Conservation (phyloP, 2,329 filamentous ascomycete species). For the Fusarium sp. region DNA sequence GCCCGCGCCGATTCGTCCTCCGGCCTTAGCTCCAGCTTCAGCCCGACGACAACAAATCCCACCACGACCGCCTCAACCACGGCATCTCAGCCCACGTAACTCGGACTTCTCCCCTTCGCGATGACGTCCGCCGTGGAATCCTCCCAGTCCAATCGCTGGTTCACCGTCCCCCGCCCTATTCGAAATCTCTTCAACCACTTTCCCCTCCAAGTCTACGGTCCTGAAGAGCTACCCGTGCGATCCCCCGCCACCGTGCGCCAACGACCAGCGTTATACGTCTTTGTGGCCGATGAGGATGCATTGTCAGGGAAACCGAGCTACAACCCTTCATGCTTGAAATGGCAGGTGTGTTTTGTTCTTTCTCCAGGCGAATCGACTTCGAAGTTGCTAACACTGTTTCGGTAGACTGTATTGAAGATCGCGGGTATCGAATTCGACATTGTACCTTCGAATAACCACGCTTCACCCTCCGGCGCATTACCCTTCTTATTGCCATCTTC, state of each 20-base stretch:
- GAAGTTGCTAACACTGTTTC: not conserved
- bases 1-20: conserved; percentile 33
- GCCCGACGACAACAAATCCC: conserved; percentile 5
- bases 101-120: not conserved
- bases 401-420: conserved; percentile 84
- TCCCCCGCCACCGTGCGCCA: conserved; percentile 55
- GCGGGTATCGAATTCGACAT: conserved; percentile 74
- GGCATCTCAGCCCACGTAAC: not conserved
- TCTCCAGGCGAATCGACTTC: not conserved
- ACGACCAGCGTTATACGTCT: conserved; percentile 77
- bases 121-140: conserved; percentile 33
- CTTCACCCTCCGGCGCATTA: conserved; percentile 86
- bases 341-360: conserved; percentile 75
- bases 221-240: conserved; percentile 78
- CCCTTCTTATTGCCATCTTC: conserved; percentile 80
- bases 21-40: conserved; percentile 22
- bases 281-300: conserved; percentile 74
- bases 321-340: conserved; percentile 94
- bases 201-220: conserved; percentile 78
- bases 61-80: conserved; percentile 4
- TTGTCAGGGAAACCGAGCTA: conserved; percentile 75
- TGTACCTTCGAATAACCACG: conserved; percentile 87
- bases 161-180: conserved; percentile 77
- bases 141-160: conserved; percentile 51
- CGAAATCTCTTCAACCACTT: conserved; percentile 87